Evolutionary conservation across 495 filamentous ascomycete species (phyloP).

Genomic region (Letharia columbiana): DNA sequence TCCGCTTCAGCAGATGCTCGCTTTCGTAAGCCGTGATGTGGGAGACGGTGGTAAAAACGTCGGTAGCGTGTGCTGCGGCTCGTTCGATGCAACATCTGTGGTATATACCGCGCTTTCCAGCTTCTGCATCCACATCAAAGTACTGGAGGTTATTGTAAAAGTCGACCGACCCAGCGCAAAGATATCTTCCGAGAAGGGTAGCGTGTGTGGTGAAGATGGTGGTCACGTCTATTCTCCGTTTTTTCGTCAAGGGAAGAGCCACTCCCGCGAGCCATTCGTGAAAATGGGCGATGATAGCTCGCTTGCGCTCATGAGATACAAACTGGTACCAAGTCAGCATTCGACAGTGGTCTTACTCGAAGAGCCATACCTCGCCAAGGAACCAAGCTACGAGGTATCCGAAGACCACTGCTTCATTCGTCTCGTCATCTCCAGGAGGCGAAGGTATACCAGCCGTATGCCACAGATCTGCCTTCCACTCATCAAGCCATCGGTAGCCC

Average conservation of each 20-base stretch:
- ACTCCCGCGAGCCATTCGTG: conserved; percentile 98
- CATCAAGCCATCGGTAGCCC: conserved; percentile 80
- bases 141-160: conserved; percentile 99
- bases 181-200: conserved; percentile 86
- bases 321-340: conserved; percentile 48
- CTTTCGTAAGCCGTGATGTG: conserved; percentile 98
- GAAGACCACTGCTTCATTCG: conserved; percentile 95
- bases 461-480: conserved; percentile 98
- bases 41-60: conserved; percentile 97
- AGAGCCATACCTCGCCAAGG: conserved; percentile 73
- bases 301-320: conserved; percentile 80
- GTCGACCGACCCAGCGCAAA: conserved; percentile 94
- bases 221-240: conserved; percentile 88
- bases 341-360: background rate
- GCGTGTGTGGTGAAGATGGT: conserved; percentile 99
- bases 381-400: conserved; percentile 98
- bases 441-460: conserved; percentile 84
- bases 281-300: conserved; percentile 93
- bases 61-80: conserved; percentile 78
- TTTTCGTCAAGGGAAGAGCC: conserved; percentile 86
- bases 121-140: conserved; percentile 95
- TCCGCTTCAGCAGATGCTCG: conserved; percentile 94
- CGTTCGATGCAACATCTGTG: conserved; percentile 98
- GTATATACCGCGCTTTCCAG: conserved; percentile 96
- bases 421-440: conserved; percentile 85